Percentiles rank a stretch among this genome's conserved stretches.
Conservation (phyloP, 805 yeast species). For the Isabelozyma gotoi region DNA sequence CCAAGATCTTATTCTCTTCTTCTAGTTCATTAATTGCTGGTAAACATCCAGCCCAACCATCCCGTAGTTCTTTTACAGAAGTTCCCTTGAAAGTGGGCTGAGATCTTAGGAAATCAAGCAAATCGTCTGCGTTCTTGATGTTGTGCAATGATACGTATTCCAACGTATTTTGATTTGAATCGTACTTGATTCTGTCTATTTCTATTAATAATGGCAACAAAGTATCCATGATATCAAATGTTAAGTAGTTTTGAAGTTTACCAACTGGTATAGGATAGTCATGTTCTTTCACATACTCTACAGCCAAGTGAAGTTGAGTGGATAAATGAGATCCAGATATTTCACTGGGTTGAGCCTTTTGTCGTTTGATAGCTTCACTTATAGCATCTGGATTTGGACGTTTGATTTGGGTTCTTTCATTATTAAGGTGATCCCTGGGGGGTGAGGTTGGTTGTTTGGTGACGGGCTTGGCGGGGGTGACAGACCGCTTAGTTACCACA, state of each 20-base stretch:
- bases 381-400: conserved; percentile 21
- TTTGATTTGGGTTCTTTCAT: conserved; percentile 11
- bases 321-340: conserved; percentile 66
- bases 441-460: conserved; percentile 14
- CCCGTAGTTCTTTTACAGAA: conserved; percentile 75
- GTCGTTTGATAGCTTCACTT: conserved; percentile 36
- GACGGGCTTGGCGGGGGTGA: conserved; percentile 27
- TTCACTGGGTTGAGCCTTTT: conserved; percentile 21
- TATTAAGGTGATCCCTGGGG: conserved; percentile 5
- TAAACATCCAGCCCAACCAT: conserved; percentile 93
- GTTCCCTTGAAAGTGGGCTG: conserved; percentile 89
- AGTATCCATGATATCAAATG: conserved; percentile 57
- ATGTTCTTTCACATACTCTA: conserved; percentile 76
- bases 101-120: conserved; percentile 67
- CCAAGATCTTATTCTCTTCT: conserved; percentile 71
- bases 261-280: conserved; percentile 69
- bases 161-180: conserved; percentile 59
- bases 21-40: conserved; percentile 79
- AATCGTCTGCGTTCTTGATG: conserved; percentile 76
- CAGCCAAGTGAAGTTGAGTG: conserved; percentile 86
- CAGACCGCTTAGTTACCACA: conserved; percentile 13
- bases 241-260: conserved; percentile 67
- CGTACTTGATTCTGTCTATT: conserved; percentile 74
- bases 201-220: conserved; percentile 65
- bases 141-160: conserved; percentile 89